Evolutionary conservation across 2,329 filamentous ascomycete species (phyloP).

Genomic region (Botrytis elliptica): DNA sequence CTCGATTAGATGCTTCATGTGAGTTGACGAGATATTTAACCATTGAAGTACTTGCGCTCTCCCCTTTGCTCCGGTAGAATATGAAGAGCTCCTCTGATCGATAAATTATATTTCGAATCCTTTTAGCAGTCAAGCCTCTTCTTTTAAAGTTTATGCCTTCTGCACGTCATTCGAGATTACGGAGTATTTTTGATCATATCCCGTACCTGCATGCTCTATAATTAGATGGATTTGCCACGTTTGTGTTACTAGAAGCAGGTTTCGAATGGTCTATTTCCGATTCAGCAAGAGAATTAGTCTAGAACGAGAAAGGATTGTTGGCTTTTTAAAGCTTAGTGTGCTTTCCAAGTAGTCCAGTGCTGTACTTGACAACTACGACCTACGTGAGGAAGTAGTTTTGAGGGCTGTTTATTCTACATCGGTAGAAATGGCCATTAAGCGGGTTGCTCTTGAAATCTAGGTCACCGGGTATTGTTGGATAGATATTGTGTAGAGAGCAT

Average conservation of each 20-base stretch:
- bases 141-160: neutral
- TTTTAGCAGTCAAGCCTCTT: neutral
- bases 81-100: neutral
- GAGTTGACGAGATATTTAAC: neutral
- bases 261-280: neutral
- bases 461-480: neutral
- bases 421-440: neutral
- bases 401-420: neutral
- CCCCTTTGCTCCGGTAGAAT: too few species aligned
- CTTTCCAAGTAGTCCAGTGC: neutral
- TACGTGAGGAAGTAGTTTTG: neutral
- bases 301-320: neutral
- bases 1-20: neutral
- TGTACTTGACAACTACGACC: too few species aligned
- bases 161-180: neutral
- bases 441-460: neutral
- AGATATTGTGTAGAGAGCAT: neutral
- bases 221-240: neutral
- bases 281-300: neutral
- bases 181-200: neutral
- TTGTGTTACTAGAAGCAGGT: neutral
- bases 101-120: neutral
- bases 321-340: neutral
- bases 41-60: accelerated
- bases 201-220: neutral